A percentile compares a stretch with the other conserved stretches of the same genome.
These are phyloP conservation scores for Lactifluus hygrophoroides DNA, from an alignment of 768 basidiomycete species.

Conservation along the genomic window DNA sequence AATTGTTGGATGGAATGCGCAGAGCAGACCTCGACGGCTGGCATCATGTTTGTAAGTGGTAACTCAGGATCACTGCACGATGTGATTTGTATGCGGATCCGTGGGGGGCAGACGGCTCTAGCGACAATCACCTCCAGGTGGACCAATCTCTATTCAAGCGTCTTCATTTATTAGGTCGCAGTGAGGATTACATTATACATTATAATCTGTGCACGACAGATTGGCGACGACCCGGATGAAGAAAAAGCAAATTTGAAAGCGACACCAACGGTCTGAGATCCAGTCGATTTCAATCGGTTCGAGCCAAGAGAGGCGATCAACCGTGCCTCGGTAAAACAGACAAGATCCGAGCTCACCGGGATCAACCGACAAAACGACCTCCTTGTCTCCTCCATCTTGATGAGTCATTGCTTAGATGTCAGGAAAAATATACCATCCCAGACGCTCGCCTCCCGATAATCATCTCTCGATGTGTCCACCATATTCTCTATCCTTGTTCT, in stretches of 20 bases:
- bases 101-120: no score
- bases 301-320: background rate
- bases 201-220: conserved; percentile 2
- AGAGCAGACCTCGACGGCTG: no score
- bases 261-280: background rate
- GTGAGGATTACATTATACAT: background rate
- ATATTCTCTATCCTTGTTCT: background rate
- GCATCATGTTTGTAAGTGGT: no score
- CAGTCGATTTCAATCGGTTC: conserved; percentile 4
- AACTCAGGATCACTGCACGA: no score
- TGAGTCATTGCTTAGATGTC: conserved; percentile 10
- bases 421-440: background rate
- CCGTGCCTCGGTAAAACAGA: conserved; percentile 15
- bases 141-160: conserved; percentile 23
- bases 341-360: conserved; percentile 21
- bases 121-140: no score
- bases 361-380: background rate
- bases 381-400: no score
- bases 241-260: conserved; percentile 7
- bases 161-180: conserved; percentile 5
- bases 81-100: no score
- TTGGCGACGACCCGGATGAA: conserved; percentile 9
- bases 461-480: no score
- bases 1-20: no score
- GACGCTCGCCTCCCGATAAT: background rate